Evolutionary conservation across 257 asterid species (phyloP).

Genomic region (Ilex aquifolium): DNA sequence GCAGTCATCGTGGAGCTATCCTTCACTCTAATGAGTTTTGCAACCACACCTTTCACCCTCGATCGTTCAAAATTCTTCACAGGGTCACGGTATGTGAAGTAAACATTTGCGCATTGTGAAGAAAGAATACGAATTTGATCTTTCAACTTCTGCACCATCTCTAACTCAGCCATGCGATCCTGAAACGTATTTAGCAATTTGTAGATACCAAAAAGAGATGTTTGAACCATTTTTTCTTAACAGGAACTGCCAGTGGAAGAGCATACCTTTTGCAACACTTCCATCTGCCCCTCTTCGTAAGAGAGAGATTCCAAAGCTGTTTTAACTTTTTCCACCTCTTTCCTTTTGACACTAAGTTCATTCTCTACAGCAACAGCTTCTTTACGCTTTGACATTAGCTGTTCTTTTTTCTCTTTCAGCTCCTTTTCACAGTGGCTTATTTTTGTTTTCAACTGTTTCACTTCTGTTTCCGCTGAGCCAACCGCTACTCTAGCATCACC

Average conservation of each 20-base stretch:
- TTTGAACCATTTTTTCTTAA: background rate
- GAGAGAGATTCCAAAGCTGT: constrained; percentile 60
- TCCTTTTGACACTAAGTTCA: constrained; percentile 52
- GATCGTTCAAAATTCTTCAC: constrained; percentile 75
- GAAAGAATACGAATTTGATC: constrained; percentile 69
- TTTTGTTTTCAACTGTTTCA: constrained; percentile 91
- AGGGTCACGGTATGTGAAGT: constrained; percentile 71
- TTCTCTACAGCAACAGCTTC: constrained; percentile 72
- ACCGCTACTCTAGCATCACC: constrained; percentile 88
- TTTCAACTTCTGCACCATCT: constrained; percentile 66
- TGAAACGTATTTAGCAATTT: constrained; percentile 22
- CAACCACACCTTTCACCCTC: constrained; percentile 95
- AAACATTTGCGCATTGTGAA: constrained; percentile 68
- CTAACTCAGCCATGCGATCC: constrained; percentile 70
- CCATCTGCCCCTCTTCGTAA: constrained; percentile 76
- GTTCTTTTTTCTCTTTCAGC: constrained; percentile 59
- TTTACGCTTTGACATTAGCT: constrained; percentile 56
- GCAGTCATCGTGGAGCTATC: constrained; percentile 80
- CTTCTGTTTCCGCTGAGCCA: constrained; percentile 82
- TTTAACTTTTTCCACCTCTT: constrained; percentile 63
- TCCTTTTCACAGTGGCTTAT: constrained; percentile 80
- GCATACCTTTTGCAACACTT: constrained; percentile 71
- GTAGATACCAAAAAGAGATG: background rate
- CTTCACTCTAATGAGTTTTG: constrained; percentile 85
- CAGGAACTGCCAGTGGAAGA: background rate